Base-by-base conservation (phyloP, 1,284 basidiomycete genomes). In the Sphagnurus paluster region DNA sequence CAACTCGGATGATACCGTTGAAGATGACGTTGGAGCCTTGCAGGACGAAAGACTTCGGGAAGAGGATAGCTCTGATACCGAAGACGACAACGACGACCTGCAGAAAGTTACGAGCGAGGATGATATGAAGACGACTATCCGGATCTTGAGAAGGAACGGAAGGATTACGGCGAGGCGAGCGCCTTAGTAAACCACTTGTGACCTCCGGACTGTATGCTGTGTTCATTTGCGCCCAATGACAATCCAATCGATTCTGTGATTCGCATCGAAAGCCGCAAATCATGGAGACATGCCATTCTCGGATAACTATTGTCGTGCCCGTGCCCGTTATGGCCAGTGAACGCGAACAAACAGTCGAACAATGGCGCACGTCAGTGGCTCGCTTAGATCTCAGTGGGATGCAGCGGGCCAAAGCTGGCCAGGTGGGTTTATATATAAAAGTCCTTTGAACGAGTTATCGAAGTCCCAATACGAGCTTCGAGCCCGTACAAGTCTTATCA, bases 141-240 rank as follows among this genome's bases (percentile, higher is more conserved):
- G 68, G 48, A 54, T 79, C 33, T 47, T 63, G 43, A 67, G 74
- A 34, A 55, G 47, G 32, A 58, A 61, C 13, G 69, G 68, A 35
- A 67, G 64, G 42, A 60, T 78, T 21, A 65, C 62, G 44, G 72
- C 76, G 19, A 65, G 68, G 53, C 68, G 70, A 49, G 61, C 55
- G 21, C 64, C 70, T 13, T 76, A 70, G 70, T 49, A 26, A 16
- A 36, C 4, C 20, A 16, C 25, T 2, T 28, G 17, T 16, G 30
- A 26, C 30, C 7, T n/a, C 30, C 13, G 5, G 11, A 11, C 25
- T 11, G 6, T 11, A 26, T 32, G 30, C 5, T 16, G 8, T 8
- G 14, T 14, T 14, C 5, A 13, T 33, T 33, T 10, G 29, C 6
- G 25, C 6, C 25, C 6, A 5, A 2, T 33, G 30, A n/a, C 17